These are phyloP conservation scores for Dalbergia cultrata DNA, from an alignment of 306 rosid genomes.

Conservation along the genomic window DNA sequence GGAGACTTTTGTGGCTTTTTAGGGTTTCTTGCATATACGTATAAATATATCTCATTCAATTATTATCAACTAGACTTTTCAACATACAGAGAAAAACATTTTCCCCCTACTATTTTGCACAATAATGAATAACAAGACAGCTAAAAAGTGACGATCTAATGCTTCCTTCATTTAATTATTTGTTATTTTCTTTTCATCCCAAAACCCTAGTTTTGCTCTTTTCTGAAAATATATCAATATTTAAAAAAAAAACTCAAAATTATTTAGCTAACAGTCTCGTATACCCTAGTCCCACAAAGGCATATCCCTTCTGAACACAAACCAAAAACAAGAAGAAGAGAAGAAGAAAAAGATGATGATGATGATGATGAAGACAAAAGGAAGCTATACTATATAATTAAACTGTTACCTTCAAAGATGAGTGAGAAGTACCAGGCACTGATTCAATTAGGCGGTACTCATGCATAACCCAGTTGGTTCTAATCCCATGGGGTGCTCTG, in stretches of 20 bases:
- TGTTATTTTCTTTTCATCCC: neutral
- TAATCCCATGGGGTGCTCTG: conserved; percentile 91
- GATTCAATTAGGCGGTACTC: conserved; percentile 84
- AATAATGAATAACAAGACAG: conserved; percentile 13
- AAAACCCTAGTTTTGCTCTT: conserved; percentile 42
- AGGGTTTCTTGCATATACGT: conserved; percentile 41
- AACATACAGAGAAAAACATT: neutral
- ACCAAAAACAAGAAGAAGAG: neutral
- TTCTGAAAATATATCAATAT: neutral
- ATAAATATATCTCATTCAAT: neutral
- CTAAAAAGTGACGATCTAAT: conserved; percentile 1
- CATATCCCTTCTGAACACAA: neutral
- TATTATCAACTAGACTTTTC: conserved; percentile 11
- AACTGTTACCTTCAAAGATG: conserved; percentile 73
- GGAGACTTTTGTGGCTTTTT: conserved; percentile 49
- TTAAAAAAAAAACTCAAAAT: neutral
- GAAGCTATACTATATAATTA: neutral
- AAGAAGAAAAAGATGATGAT: conserved; percentile 7
- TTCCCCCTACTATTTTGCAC: neutral
- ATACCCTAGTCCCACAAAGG: neutral
- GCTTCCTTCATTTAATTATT: conserved; percentile 14
- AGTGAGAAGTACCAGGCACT: conserved; percentile 52
- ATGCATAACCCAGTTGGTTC: conserved; percentile 98
- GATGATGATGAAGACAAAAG: neutral
- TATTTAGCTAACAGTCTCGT: neutral